phyloP scores from a whole-genome alignment of 2,329 filamentous ascomycete species.

The Rosellinia necatrix region DNA sequence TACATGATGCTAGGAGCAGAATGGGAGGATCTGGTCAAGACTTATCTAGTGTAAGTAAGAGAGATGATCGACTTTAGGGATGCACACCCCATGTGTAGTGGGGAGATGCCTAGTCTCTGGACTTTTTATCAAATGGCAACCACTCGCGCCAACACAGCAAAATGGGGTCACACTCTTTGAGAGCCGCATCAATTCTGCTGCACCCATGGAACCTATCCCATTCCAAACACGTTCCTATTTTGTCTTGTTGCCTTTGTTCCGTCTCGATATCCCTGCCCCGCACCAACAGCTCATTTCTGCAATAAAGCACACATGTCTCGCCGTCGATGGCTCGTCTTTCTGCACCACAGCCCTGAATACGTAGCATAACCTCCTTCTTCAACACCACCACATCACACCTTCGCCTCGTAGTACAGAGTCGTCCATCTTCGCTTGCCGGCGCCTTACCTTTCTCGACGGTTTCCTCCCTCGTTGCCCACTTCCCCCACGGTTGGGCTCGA shows the following conservation, averaged over 20 bases:
- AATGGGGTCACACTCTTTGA: constrained; percentile 69
- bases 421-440: constrained; percentile 41
- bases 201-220: constrained; percentile 56
- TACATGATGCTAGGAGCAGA: constrained; percentile 33
- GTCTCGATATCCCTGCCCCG: constrained; percentile 55
- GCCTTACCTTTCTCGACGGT: constrained; percentile 43
- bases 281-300: constrained; percentile 57
- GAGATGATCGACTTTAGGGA: constrained; percentile 53
- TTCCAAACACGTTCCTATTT: constrained; percentile 40
- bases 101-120: constrained; percentile 68
- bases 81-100: constrained; percentile 57
- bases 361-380: constrained; percentile 52
- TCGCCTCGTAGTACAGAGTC: constrained; percentile 46
- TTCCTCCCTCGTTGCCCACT: constrained; percentile 44
- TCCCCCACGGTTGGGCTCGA: constrained; percentile 57
- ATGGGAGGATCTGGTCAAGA: constrained; percentile 42
- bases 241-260: constrained; percentile 44
- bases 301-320: constrained; percentile 70
- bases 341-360: constrained; percentile 54
- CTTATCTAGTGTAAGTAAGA: constrained; percentile 44
- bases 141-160: constrained; percentile 91
- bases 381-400: constrained; percentile 46
- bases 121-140: constrained; percentile 77
- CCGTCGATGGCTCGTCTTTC: constrained; percentile 58
- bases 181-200: constrained; percentile 70